Evolutionary conservation across 1,284 basidiomycete genomes (phyloP), one percentile per base, ranked within the genome.

Genomic region (Fomitopsis schrenkii): DNA sequence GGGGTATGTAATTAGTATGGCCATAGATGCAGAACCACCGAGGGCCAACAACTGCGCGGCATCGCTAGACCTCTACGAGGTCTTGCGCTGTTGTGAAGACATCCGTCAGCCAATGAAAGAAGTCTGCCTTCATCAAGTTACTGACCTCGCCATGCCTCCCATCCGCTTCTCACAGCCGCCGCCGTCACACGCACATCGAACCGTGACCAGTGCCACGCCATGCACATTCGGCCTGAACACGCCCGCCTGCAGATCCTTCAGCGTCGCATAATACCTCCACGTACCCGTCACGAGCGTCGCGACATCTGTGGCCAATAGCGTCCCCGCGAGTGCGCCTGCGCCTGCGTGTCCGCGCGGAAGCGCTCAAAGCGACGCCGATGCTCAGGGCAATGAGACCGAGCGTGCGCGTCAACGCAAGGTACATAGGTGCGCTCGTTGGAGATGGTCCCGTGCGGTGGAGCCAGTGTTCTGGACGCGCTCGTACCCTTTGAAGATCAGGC

Each of bases 401-500:
- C 7, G 55, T 57, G 22, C 55, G 55, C 17, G 55, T 46, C 55
- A 40, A 57, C 7, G 55, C 55, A 22, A 57, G 55, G 41, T 44
- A n/a, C n/a, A n/a, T n/a, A 57, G 19, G 55, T 57, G 40, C 55
- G 55, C 28, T 57, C 55, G 28, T 57, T 57, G 17, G 15, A 57
- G 55, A 15, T 55, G 54, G 41, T 57, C 55, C 9, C 55, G 55
- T 9, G 55, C 55, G 40, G 55, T 57, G 22, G 55, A 57, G 28
- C 55, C 55, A 12, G 38, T 46, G 55, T 57, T 57, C 22, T 42
- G n/a, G n/a, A 57, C 40, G 28, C 40, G 55, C 22, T 26, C 41
- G 55, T 57, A 45, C 8, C 55, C 55, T 8, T 40, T 38, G 42
- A 57, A 45, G 26, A 57, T 40, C 7, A 45, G 44, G 44, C 44